These are phyloP conservation scores for Delonix regia DNA, from an alignment of 306 rosid genomes.

Conservation along the genomic window DNA sequence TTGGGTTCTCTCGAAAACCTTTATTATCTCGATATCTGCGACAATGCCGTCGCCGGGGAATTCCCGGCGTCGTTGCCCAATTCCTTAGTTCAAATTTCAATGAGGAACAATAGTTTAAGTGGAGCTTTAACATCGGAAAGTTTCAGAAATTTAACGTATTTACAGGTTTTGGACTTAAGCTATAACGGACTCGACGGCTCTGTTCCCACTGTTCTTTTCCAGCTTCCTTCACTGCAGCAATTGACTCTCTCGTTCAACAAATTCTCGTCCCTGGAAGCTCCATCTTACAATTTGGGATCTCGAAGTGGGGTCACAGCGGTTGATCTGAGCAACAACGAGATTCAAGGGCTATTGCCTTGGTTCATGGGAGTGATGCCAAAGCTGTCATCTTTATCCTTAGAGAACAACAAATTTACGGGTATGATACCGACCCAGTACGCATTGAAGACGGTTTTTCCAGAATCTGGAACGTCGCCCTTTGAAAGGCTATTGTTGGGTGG, in stretches of 20 bases:
- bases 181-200: slow-evolving; percentile 56
- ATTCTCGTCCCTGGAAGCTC: slow-evolving; percentile 51
- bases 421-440: slow-evolving; percentile 80
- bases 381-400: slow-evolving; percentile 75
- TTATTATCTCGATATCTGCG: slow-evolving; percentile 56
- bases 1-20: slow-evolving; percentile 51
- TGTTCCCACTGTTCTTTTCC: slow-evolving; percentile 57
- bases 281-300: not conserved
- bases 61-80: slow-evolving; percentile 53
- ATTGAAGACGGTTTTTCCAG: slow-evolving; percentile 59
- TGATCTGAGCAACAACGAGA: slow-evolving; percentile 71
- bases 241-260: slow-evolving; percentile 68
- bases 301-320: slow-evolving; percentile 62
- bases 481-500: slow-evolving; percentile 70
- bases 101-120: slow-evolving; percentile 66
- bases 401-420: slow-evolving; percentile 72
- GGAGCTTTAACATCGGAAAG: slow-evolving; percentile 41
- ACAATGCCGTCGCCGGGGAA: slow-evolving; percentile 53
- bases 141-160: slow-evolving; percentile 35
- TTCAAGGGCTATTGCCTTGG: slow-evolving; percentile 60
- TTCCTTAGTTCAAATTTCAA: slow-evolving; percentile 61
- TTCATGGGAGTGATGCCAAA: slow-evolving; percentile 67
- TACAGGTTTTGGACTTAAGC: slow-evolving; percentile 74
- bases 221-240: slow-evolving; percentile 72
- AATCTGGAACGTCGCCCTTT: slow-evolving; percentile 53